Evolutionary conservation across 768 basidiomycete species (phyloP).

Genomic region (Boletus rubroflammeus): DNA sequence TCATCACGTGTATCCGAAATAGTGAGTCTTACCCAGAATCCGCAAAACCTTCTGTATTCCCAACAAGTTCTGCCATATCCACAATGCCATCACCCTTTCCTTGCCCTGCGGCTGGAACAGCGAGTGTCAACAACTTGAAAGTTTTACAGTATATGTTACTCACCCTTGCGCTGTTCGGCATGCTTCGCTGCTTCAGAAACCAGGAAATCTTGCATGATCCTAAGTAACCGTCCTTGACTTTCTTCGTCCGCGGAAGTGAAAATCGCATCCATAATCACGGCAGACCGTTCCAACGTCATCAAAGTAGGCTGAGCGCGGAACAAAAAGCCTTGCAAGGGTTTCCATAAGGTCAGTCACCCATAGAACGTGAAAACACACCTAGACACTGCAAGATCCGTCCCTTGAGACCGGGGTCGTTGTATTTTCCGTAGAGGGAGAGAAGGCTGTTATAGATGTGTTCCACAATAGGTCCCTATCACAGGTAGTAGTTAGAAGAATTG

Average conservation of each 20-base stretch:
- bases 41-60: constrained; percentile 92
- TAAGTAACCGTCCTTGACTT: constrained; percentile 66
- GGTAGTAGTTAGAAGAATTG: constrained; percentile 1
- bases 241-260: constrained; percentile 75
- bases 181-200: constrained; percentile 80
- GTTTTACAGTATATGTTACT: not conserved
- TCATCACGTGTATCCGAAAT: not conserved
- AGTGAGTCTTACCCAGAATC: constrained; percentile 81
- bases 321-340: constrained; percentile 61
- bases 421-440: constrained; percentile 68
- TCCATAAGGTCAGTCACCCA: not conserved
- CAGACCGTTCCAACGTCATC: constrained; percentile 79
- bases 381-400: constrained; percentile 82
- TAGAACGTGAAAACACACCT: constrained; percentile 44
- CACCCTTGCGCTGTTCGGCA: constrained; percentile 66
- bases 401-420: constrained; percentile 53
- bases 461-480: constrained; percentile 59
- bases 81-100: constrained; percentile 43
- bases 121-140: not conserved
- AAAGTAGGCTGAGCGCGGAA: constrained; percentile 90
- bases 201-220: constrained; percentile 91
- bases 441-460: constrained; percentile 79
- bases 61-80: constrained; percentile 91
- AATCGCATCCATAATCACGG: constrained; percentile 84
- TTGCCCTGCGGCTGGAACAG: constrained; percentile 15